Conservation (phyloP, 768 basidiomycete species). For the Hygrophorus pudorinus region DNA sequence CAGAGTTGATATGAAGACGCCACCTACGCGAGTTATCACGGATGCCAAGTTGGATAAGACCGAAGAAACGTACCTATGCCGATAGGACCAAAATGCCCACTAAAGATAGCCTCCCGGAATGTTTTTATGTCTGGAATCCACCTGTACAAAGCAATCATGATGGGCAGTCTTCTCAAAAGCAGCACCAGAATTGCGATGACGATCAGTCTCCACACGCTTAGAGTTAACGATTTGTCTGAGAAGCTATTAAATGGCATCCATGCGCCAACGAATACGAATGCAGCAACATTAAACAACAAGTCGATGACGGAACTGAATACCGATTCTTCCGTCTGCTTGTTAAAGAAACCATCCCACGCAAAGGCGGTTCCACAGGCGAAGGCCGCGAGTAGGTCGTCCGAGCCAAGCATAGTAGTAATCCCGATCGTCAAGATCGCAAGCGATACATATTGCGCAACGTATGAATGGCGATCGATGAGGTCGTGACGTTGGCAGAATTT, state of each 20-base stretch:
- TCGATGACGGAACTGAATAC: constrained; percentile 96
- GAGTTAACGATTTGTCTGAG: constrained; percentile 48
- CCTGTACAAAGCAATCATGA: constrained; percentile 74
- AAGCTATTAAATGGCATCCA: constrained; percentile 93
- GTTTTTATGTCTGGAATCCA: constrained; percentile 98
- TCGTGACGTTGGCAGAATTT: constrained; percentile 81
- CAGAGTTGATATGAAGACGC: constrained; percentile 86
- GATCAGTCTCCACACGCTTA: constrained; percentile 78
- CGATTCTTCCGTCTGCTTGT: constrained; percentile 87
- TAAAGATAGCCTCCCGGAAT: constrained; percentile 86
- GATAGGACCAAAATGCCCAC: constrained; percentile 91
- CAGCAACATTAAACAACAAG: constrained; percentile 89
- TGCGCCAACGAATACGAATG: constrained; percentile 93
- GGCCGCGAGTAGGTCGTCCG: constrained; percentile 89
- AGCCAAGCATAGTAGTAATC: constrained; percentile 73
- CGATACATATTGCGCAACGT: constrained; percentile 84
- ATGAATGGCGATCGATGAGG: constrained; percentile 89
- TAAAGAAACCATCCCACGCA: constrained; percentile 94
- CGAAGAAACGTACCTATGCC: constrained; percentile 45
- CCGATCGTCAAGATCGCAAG: constrained; percentile 82
- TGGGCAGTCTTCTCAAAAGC: constrained; percentile 71
- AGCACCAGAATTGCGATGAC: constrained; percentile 79
- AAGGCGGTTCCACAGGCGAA: constrained; percentile 95
- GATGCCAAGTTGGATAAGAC: neutral
- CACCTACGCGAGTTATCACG: constrained; percentile 37